These are phyloP conservation scores for Brassica balearica DNA, from an alignment of 441 rosid species.

Conservation along the genomic window DNA sequence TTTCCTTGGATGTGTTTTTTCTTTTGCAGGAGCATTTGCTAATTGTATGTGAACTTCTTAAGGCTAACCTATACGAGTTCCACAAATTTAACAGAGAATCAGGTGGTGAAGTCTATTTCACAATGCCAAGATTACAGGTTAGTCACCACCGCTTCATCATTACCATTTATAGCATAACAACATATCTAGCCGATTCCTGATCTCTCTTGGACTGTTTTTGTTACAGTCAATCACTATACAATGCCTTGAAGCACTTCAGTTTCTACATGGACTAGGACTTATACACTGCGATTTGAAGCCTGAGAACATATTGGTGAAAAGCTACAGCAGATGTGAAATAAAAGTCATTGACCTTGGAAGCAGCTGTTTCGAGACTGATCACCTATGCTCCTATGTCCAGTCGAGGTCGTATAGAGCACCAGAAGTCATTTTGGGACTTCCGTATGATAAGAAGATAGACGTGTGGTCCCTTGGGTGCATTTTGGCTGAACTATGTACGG, in stretches of 20 bases:
- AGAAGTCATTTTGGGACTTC: slow-evolving; percentile 92
- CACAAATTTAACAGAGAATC: slow-evolving; percentile 98
- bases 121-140: too few relatives aligned
- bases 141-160: too few relatives aligned
- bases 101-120: slow-evolving; percentile 68
- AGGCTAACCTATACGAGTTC: slow-evolving; percentile 94
- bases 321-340: slow-evolving; percentile 97
- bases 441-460: slow-evolving; percentile 94
- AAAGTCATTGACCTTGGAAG: slow-evolving; percentile 99
- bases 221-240: slow-evolving; percentile 95
- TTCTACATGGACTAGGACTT: slow-evolving; percentile 93
- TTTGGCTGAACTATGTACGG: slow-evolving; percentile 97
- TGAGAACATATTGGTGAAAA: slow-evolving; percentile 93
- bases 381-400: slow-evolving; percentile 96
- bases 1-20: slow-evolving; percentile 31
- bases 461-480: slow-evolving; percentile 99
- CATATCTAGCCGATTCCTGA: slow-evolving; percentile 31
- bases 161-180: too few relatives aligned
- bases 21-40: slow-evolving; percentile 82
- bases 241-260: slow-evolving; percentile 94
- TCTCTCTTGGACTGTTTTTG: slow-evolving; percentile 37
- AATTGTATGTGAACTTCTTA: slow-evolving; percentile 95
- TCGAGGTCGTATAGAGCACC: slow-evolving; percentile 99
- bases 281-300: slow-evolving; percentile 98
- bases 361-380: slow-evolving; percentile 99